phyloP scores from a whole-genome alignment of 805 yeast genomes.

The Metschnikowia lunata region DNA sequence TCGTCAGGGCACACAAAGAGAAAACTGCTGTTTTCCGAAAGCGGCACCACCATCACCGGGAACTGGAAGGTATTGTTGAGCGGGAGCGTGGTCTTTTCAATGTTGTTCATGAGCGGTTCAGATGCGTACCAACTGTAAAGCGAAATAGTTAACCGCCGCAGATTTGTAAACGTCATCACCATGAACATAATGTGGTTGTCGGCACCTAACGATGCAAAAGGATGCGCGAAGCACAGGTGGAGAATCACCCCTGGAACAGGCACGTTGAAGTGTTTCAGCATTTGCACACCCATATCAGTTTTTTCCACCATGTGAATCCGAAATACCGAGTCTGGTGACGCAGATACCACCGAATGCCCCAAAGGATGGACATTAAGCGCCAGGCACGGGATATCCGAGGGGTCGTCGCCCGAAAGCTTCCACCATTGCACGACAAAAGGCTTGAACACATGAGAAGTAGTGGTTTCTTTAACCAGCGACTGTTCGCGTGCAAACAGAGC shows the following conservation, averaged over 20 bases:
- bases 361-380: constrained; percentile 32
- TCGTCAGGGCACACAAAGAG: constrained; percentile 34
- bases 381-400: constrained; percentile 22
- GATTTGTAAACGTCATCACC: constrained; percentile 33
- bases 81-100: constrained; percentile 37
- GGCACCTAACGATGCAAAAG: constrained; percentile 21
- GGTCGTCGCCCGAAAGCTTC: constrained; percentile 23
- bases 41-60: constrained; percentile 42
- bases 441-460: constrained; percentile 23
- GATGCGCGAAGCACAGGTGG: constrained; percentile 41
- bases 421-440: constrained; percentile 53
- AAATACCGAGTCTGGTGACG: constrained; percentile 33
- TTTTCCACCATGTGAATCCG: constrained; percentile 35
- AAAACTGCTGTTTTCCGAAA: constrained; percentile 32
- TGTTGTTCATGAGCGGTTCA: constrained; percentile 26
- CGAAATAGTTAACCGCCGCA: constrained; percentile 32
- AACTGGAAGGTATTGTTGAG: constrained; percentile 36
- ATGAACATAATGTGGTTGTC: constrained; percentile 33
- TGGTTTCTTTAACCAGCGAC: constrained; percentile 12
- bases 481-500: constrained; percentile 12
- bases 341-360: constrained; percentile 37
- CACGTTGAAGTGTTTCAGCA: constrained; percentile 37
- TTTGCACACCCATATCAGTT: constrained; percentile 34
- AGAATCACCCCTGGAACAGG: constrained; percentile 39
- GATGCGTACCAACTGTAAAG: constrained; percentile 40